Base-by-base conservation (phyloP, 139 green algal genomes). In the Chlamydomonas incerta region DNA sequence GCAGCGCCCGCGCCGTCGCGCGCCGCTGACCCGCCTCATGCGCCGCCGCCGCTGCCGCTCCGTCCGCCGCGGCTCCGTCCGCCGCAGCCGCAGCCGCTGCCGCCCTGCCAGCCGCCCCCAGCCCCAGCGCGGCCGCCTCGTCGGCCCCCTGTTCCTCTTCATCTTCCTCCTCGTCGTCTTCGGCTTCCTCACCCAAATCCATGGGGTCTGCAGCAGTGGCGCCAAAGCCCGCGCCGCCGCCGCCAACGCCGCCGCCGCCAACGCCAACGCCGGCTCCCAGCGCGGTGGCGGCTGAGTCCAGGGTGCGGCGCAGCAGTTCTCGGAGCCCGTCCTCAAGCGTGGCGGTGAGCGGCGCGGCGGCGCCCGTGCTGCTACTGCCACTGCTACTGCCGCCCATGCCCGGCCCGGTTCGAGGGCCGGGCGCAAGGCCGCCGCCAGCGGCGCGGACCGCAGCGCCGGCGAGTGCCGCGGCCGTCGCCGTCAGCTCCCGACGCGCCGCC, bases 301-400 rank as follows among this genome's bases (percentile, higher is more conserved):
- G 60, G 0, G 37, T 72, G 58, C 63, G 29, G 21, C 63, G 41
- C 65, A 83, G 46, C 62, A 83, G 77, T 63, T 74, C 63, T 29
- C 63, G 41, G 29, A 83, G 63, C 6, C 77, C 63, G 29, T 47
- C 62, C 77, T 52, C 77, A 63, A 83, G 37, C 23, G 63, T 73
- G 75, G 37, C 41, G 0, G n/a, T 41, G 46, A 63, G 50, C 63
- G 63, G 63, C 41, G 6, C 41, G 41, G 41, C 41, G 41, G 41
- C 41, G 41, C 41, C 41, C 41, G 5, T 50, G 41, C 41, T 50
- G 41, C 41, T 50, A 50, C 41, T 50, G 41, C 41, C 41, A 5
- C 41, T 50, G 41, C 41, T 50, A 50, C 41, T 50, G 41, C 41
- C 41, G 41, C 41, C 41, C 41, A 50, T 8, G 41, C 6, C 41